These are phyloP conservation scores for Dipteronia dyeriana DNA, from an alignment of 345 rosid genomes.

Conservation along the genomic window DNA sequence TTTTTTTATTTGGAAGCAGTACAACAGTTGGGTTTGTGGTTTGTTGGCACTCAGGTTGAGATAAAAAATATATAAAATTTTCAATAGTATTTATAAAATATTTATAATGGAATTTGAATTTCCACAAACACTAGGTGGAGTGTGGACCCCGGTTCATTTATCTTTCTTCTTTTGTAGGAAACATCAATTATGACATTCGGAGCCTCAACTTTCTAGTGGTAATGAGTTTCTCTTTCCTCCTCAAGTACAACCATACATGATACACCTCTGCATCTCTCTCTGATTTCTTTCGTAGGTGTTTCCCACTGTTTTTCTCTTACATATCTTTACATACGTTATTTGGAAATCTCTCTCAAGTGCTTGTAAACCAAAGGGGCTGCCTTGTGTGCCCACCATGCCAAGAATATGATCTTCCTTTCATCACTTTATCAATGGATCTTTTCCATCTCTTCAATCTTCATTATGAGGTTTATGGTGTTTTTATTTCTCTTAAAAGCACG, in stretches of 20 bases:
- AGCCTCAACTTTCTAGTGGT: conserved; percentile 5
- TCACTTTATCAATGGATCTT: background rate
- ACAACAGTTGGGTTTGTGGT: too few species aligned
- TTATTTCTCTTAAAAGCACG: background rate
- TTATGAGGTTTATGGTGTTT: background rate
- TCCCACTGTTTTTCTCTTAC: conserved; percentile 18
- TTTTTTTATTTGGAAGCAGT: too few species aligned
- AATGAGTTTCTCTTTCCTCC: background rate
- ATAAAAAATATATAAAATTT: background rate
- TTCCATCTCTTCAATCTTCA: background rate
- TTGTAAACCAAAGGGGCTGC: background rate
- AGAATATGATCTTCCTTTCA: background rate
- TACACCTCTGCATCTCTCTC: background rate
- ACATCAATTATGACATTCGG: conserved; percentile 33
- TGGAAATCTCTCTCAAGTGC: background rate
- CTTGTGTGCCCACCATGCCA: background rate
- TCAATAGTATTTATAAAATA: too few species aligned
- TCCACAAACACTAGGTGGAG: too few species aligned
- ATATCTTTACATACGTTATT: background rate
- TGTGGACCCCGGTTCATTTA: background rate
- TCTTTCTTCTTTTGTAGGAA: conserved; percentile 47
- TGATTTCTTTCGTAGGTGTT: background rate
- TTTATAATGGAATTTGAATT: too few species aligned
- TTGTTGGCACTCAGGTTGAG: too few species aligned
- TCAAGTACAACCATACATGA: too few species aligned